Evolutionary conservation across 192 early-diverging fungal species (phyloP), one percentile per base, ranked within the genome.

Genomic region (Rhizophagus clarus): DNA sequence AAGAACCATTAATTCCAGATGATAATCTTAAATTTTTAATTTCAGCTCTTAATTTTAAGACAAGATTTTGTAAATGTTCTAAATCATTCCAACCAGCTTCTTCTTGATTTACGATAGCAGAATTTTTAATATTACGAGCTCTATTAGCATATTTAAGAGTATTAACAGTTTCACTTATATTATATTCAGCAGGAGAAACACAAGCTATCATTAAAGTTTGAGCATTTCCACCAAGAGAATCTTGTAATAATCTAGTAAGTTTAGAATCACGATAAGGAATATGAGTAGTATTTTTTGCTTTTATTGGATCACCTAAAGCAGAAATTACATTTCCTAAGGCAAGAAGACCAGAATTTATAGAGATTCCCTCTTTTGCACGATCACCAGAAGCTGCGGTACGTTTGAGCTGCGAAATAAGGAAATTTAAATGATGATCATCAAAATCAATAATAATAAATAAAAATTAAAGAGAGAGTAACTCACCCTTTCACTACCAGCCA

Each of bases 271-370:
- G 92, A 80, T 98, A 99, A 1, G 98, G 98, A 31, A 99, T 90
- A 79, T 98, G 96, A 8, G 87, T 88, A 37, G 84, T 83, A 45
- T 83, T 84, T 67, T 88, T 88, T 45, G 83, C 82, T 70, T 88
- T 89, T 7, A 84, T 51, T 14, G 89, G 85, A 81, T 97, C 97
- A 29, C 96, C 96, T 17, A 99, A 87, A 0, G 97, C 97, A n/a
- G 94, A 96, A 69, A 99, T 99, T 31, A 98, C 97, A 83, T 99
- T 99, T 76, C 97, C 98, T 34, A 99, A 91, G 8, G 97, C 97
- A 71, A 98, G 85, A 14, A 99, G 87, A 6, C 97, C 98, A 45
- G 95, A 93, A 84, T 98, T 99, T 84, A 98, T 99, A 31, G 93
- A 94, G 71, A 99, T 99, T 75, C 97, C 97, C 82, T 99, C 97